A percentile compares a stretch with the other conserved stretches of the same genome.
phyloP scores from a whole-genome alignment of 345 rosid species.

The Fremontodendron californicum region DNA sequence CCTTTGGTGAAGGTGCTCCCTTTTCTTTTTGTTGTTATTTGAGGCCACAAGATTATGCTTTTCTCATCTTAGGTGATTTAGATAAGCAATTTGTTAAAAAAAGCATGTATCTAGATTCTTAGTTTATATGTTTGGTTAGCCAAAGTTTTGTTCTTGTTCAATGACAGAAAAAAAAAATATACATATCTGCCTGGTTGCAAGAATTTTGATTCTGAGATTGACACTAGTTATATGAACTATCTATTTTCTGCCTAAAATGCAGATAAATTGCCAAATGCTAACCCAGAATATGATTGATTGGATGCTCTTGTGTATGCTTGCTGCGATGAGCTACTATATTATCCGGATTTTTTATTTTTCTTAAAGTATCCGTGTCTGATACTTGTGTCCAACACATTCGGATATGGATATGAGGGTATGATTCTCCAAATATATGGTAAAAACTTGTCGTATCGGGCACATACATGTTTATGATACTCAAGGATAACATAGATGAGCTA shows the following conservation, averaged over 20 bases:
- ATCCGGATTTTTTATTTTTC: too few relatives aligned
- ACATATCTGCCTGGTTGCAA: constrained; percentile 2
- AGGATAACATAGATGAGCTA: too few relatives aligned
- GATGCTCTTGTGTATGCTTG: background rate
- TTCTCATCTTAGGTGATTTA: background rate
- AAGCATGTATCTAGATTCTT: background rate
- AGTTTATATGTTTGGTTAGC: background rate
- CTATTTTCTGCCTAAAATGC: background rate
- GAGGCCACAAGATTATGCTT: background rate
- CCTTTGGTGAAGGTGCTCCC: background rate
- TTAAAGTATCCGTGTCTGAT: too few relatives aligned
- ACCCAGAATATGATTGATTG: background rate
- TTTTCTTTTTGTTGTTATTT: background rate
- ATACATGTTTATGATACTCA: too few relatives aligned
- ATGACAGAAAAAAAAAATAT: background rate
- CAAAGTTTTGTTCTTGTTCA: background rate
- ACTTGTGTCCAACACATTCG: too few relatives aligned
- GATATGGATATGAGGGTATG: too few relatives aligned
- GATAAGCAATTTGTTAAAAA: background rate
- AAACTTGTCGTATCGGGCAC: too few relatives aligned
- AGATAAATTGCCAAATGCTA: background rate
- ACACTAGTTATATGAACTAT: background rate
- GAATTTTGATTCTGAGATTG: constrained; percentile 6
- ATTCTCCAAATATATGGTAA: too few relatives aligned
- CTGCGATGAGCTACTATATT: background rate